These are phyloP conservation scores for Venturia nashicola DNA, from an alignment of 2,329 filamentous ascomycete genomes.

Conservation along the genomic window DNA sequence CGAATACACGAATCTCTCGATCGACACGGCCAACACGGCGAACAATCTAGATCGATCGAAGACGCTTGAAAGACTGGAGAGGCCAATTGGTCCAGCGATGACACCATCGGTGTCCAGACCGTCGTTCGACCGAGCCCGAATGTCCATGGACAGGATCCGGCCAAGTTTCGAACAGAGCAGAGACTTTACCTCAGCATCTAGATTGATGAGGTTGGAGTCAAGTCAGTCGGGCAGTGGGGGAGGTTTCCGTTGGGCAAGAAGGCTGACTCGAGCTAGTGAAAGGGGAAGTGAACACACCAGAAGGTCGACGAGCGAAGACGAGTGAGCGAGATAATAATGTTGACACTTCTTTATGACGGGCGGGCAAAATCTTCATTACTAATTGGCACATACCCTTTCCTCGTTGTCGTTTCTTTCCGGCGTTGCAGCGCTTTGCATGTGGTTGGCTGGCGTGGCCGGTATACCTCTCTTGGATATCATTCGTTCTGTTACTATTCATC, in stretches of 20 bases:
- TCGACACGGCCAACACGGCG: slow-evolving; percentile 27
- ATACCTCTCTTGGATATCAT: slow-evolving; percentile 3
- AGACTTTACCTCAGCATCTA: slow-evolving; percentile 84
- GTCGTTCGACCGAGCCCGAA: slow-evolving; percentile 77
- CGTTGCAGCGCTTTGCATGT: background rate
- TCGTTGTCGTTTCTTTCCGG: background rate
- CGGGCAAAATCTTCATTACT: background rate
- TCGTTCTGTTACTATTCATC: slow-evolving; percentile 2
- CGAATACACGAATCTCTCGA: slow-evolving; percentile 45
- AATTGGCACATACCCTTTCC: slow-evolving; percentile 3
- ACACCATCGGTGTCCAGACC: slow-evolving; percentile 56
- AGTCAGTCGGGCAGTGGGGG: slow-evolving; percentile 3
- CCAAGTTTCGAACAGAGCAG: slow-evolving; percentile 76
- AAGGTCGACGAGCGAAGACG: background rate
- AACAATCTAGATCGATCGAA: background rate
- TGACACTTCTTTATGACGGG: slow-evolving; percentile 2
- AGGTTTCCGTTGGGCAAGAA: slow-evolving; percentile 6
- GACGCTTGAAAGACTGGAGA: background rate
- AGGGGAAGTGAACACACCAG: background rate
- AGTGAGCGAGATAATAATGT: background rate
- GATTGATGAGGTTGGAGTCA: slow-evolving; percentile 67
- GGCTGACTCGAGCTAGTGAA: slow-evolving; percentile 9
- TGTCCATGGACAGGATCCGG: slow-evolving; percentile 75
- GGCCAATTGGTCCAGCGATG: background rate
- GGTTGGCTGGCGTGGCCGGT: background rate